A percentile compares a stretch with the other conserved stretches of the same genome.
phyloP scores from a whole-genome alignment of 768 basidiomycete genomes.

The Hirschioporus abietinus region DNA sequence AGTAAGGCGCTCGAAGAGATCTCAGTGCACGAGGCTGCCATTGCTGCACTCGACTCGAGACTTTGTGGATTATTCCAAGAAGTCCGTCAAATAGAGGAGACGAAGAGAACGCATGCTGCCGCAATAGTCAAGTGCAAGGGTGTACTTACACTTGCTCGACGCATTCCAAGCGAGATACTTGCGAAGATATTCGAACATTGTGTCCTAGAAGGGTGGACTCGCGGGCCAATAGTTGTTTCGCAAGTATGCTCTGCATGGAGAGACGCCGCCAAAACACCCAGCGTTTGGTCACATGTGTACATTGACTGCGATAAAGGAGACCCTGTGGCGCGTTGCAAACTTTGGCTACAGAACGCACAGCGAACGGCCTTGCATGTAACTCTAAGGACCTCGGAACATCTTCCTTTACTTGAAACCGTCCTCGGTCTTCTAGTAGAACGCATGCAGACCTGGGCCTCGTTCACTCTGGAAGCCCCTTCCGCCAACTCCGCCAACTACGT shows the following conservation, averaged over 20 bases:
- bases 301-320: constrained; percentile 41
- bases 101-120: constrained; percentile 36
- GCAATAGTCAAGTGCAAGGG: constrained; percentile 40
- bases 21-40: constrained; percentile 33
- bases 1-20: background rate
- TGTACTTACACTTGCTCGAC: constrained; percentile 49
- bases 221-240: constrained; percentile 49
- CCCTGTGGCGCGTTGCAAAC: constrained; percentile 35
- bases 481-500: constrained; percentile 35
- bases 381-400: constrained; percentile 24
- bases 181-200: constrained; percentile 49
- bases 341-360: constrained; percentile 48
- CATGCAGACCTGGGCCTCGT: constrained; percentile 37
- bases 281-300: constrained; percentile 54
- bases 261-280: constrained; percentile 42
- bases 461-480: constrained; percentile 35
- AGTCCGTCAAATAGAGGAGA: constrained; percentile 37
- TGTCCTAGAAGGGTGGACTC: constrained; percentile 44
- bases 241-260: constrained; percentile 60
- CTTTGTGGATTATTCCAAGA: constrained; percentile 36
- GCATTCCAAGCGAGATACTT: constrained; percentile 50
- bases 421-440: constrained; percentile 36
- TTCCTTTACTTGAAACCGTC: constrained; percentile 22
- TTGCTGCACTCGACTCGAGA: constrained; percentile 36
- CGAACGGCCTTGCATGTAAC: constrained; percentile 40